Conservation (phyloP, 352 stramenopile genomes). For the Phytopythium kandeliae region DNA sequence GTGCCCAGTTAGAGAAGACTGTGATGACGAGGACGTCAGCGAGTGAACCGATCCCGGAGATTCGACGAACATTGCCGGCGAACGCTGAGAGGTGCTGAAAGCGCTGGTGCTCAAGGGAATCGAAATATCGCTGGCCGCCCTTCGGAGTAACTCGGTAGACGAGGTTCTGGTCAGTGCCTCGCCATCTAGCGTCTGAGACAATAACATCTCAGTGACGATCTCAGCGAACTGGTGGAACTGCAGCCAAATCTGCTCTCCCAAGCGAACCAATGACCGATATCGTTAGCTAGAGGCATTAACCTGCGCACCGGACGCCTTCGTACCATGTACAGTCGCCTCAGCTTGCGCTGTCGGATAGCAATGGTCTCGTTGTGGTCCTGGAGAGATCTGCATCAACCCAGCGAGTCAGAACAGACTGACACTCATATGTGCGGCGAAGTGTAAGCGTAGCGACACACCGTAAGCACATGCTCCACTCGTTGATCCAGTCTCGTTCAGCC, state of each 20-base stretch:
- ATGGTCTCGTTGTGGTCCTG: slow-evolving; percentile 32
- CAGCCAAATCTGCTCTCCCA: slow-evolving; percentile 52
- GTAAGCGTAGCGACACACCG: slow-evolving; percentile 16
- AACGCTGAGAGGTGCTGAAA: not conserved
- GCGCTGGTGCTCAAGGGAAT: slow-evolving; percentile 7
- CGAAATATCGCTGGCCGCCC: slow-evolving; percentile 22
- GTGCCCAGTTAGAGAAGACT: slow-evolving; percentile 17
- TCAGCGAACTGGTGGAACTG: slow-evolving; percentile 75
- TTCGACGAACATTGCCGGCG: slow-evolving; percentile 1
- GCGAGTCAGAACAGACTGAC: not conserved
- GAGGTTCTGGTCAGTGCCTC: slow-evolving; percentile 7
- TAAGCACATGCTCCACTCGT: slow-evolving; percentile 75
- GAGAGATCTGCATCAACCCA: slow-evolving; percentile 10
- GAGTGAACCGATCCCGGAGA: slow-evolving; percentile 6
- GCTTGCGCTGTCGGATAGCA: slow-evolving; percentile 29
- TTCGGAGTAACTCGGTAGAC: slow-evolving; percentile 20
- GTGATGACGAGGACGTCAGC: slow-evolving; percentile 22
- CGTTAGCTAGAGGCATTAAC: no score
- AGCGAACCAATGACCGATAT: not conserved
- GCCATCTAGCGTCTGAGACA: slow-evolving; percentile 36
- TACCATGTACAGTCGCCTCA: slow-evolving; percentile 62
- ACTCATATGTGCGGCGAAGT: not conserved
- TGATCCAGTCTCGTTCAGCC: slow-evolving; percentile 71
- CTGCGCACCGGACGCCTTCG: not conserved
- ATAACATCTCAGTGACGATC: slow-evolving; percentile 60